Percentiles rank a stretch among this genome's conserved stretches.
These are phyloP conservation scores for Haematococcus lacustris DNA, from an alignment of 139 green algal genomes.

Conservation along the genomic window DNA sequence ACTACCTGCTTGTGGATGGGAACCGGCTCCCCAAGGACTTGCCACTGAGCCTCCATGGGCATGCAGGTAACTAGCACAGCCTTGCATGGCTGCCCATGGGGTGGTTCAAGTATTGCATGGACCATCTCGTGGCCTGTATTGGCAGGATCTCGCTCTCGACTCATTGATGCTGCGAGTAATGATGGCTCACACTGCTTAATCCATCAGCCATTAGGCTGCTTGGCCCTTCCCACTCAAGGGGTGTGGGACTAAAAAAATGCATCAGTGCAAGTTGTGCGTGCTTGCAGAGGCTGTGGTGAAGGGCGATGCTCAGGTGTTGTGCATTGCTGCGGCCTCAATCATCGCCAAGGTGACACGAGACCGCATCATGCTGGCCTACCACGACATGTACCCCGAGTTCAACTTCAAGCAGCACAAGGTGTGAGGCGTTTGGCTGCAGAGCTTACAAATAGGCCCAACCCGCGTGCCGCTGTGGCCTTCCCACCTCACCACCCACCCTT, in stretches of 20 bases:
- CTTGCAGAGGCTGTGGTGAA: slow-evolving; percentile 69
- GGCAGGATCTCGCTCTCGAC: no score
- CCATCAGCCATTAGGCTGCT: no score
- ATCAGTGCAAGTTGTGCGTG: no score
- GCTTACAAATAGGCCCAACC: not conserved
- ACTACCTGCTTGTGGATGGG: slow-evolving; percentile 73
- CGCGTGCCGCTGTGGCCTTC: not conserved
- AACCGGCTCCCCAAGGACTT: slow-evolving; percentile 49
- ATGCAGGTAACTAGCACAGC: no score
- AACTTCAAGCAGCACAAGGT: slow-evolving; percentile 61
- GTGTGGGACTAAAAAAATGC: no score
- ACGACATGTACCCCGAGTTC: slow-evolving; percentile 66
- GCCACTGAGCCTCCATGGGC: no score
- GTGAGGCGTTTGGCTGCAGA: not conserved
- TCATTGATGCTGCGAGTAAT: no score
- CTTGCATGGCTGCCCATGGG: no score
- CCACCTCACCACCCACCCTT: not conserved
- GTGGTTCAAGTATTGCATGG: no score
- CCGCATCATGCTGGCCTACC: slow-evolving; percentile 73
- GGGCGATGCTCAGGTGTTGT: slow-evolving; percentile 64
- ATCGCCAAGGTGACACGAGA: slow-evolving; percentile 92
- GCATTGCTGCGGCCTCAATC: slow-evolving; percentile 84
- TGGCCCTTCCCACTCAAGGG: no score
- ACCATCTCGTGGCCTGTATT: no score
- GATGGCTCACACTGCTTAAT: no score